Conservation (phyloP, 768 basidiomycete genomes). For the Mycena polygramma region DNA sequence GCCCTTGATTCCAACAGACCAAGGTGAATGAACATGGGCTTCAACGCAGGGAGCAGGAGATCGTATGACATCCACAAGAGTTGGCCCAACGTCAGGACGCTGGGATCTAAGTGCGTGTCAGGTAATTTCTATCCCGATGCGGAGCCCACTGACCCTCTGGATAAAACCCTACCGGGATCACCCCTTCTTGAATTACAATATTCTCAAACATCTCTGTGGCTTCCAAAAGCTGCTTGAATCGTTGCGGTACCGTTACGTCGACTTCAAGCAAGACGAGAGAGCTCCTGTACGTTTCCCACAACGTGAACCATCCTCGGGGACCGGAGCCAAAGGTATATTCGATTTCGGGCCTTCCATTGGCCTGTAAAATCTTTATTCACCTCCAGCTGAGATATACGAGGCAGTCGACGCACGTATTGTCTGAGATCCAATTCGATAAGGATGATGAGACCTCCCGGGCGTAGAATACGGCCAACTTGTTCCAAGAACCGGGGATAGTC, state of each 20-base stretch:
- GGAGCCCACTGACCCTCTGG: constrained; percentile 60
- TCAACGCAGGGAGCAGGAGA: constrained; percentile 71
- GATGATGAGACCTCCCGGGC: constrained; percentile 81
- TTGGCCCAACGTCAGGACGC: constrained; percentile 74
- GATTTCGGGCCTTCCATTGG: constrained; percentile 56
- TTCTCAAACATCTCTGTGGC: constrained; percentile 67
- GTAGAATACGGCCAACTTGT: constrained; percentile 75
- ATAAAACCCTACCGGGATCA: constrained; percentile 79
- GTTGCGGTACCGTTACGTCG: constrained; percentile 69
- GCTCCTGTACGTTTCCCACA: constrained; percentile 73
- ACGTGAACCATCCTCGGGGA: constrained; percentile 70
- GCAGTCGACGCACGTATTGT: constrained; percentile 51
- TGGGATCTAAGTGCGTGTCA: constrained; percentile 57
- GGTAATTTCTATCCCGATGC: constrained; percentile 19
- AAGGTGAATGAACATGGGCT: constrained; percentile 67
- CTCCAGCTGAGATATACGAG: background rate
- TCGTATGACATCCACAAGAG: constrained; percentile 83
- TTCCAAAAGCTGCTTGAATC: constrained; percentile 64
- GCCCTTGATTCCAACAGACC: constrained; percentile 68
- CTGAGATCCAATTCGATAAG: constrained; percentile 72
- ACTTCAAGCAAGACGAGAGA: constrained; percentile 66
- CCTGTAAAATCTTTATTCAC: background rate
- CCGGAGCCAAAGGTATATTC: constrained; percentile 50
- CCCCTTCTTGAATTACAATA: constrained; percentile 66
- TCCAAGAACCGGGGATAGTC: constrained; percentile 71